Base-by-base conservation (phyloP, 2,329 filamentous ascomycete genomes). In the Boeremia exigua region DNA sequence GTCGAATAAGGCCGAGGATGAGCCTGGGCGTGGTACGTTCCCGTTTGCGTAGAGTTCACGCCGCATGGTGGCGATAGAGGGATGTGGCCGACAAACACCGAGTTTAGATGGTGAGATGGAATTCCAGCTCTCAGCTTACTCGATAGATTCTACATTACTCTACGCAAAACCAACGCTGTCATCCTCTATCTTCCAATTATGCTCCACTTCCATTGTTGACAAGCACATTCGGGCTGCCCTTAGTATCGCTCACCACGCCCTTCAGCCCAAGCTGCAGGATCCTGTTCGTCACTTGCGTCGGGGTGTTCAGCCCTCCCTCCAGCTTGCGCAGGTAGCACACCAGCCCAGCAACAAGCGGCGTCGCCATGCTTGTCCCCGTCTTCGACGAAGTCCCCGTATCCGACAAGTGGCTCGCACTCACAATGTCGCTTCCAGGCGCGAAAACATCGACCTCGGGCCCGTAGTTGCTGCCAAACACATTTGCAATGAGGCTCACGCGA, bases 301-400 rank as follows among this genome's bases (percentile, higher is more conserved):
- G 48, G 9, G n/a, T 39, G 7, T 8, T 37, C 30, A 50, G 27
- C 12, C 47, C 47, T 2, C 37, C 37, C 54, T 82, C 76, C 42
- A 81, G 71, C 11, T 73, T 70, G 77, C 90, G 85, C 37, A 90
- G 78, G 74, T 90, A 90, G 33, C 86, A 87, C 19, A 84, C 86
- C 9, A 90, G 80, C 53, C 88, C 88, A 36, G 85, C 82, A 46
- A 90, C 80, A 69, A 90, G 87, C 6, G 88, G 88, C 25, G 82
- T 83, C 34, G 88, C 86, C 85, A 88, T 87, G 37, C 80, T 84
- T 10, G 86, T 88, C 15, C 86, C 86, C 12, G 79, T 82, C 65
- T 86, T 81, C 46, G 72, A 78, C 55, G 76, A 77, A 73, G 62
- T 68, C 1, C 70, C 73, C 42, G 73, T 69, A 36, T 79, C 58